Base-by-base conservation (phyloP, 257 asterid species). In the Striga asiatica region DNA sequence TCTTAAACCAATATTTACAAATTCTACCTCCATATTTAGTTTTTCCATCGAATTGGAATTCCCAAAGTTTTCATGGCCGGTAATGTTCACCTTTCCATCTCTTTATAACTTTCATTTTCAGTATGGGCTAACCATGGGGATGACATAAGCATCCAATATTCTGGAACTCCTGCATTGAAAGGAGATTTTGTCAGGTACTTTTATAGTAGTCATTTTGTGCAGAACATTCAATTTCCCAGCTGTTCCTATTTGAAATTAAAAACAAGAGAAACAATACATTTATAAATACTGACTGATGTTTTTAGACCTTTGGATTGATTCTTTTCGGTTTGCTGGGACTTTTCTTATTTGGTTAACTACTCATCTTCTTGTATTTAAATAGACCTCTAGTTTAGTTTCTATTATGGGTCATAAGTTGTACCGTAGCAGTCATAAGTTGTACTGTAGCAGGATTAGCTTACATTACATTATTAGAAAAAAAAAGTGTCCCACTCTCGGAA, bases 111-210 rank as follows among this genome's bases (percentile, higher is more conserved):
- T 57, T 58, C 50, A 45, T 62, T 71, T 72, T 64, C 84, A 92
- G 99, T 92, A 74, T 92, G 99, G 97, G 99, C 97, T 65, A 81
- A 85, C 76, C 97, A 84, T 66, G 99, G 99, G 49, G 99, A 92
- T 81, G 97, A 88, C 49, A 48, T 92, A 45, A 92, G 99, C 82
- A 88, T 88, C 74, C 97, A 92, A 71, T 92, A 92, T 61, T 88
- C 99, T 73, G 99, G 99, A 45, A 88, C 99, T 64, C 95, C 95
- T 20, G 99, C 99, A 49, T 66, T 92, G 46, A 92, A 92, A 71
- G 99, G 99, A 66, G 99, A 92, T 64, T 83, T 88, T 73, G 97
- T 88, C 82, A 88, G 99, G 99, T 92, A 66, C 6, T 38, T 21
- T 19, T 48, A 47, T 6, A n/a, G 5, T 10, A 34, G 48, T 61